phyloP scores from a whole-genome alignment of 1,139 yeast genomes.

The Waltiozyma sp. region DNA sequence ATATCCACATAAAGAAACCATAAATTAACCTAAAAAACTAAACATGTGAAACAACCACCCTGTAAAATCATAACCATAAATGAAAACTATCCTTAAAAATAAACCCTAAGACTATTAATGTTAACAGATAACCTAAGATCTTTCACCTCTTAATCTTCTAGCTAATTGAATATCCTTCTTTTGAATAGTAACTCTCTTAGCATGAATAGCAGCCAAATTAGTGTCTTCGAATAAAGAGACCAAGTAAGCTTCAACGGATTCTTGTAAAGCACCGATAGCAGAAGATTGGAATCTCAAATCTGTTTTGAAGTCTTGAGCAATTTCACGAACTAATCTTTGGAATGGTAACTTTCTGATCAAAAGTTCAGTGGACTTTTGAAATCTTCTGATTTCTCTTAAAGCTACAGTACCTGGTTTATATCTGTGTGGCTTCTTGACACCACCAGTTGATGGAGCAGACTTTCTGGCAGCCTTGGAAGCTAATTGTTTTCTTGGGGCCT shows the following conservation, averaged over 20 bases:
- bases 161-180: conserved; percentile 99
- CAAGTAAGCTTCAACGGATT: conserved; percentile 97
- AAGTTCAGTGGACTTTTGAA: conserved; percentile 95
- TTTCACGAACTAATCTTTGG: conserved; percentile 98
- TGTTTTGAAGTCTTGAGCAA: conserved; percentile 96
- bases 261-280: conserved; percentile 98
- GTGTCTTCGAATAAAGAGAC: conserved; percentile 89
- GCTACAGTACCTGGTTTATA: conserved; percentile 99
- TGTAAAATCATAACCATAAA: neutral
- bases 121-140: conserved; percentile 36
- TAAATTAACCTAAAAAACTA: neutral
- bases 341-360: conserved; percentile 96
- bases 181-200: conserved; percentile 98
- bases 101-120: neutral
- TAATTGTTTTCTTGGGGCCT: conserved; percentile 98
- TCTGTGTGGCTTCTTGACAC: conserved; percentile 99
- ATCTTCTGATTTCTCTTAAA: conserved; percentile 98
- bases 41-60: neutral
- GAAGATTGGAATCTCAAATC: conserved; percentile 98
- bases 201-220: conserved; percentile 97
- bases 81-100: neutral
- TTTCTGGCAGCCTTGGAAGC: conserved; percentile 99
- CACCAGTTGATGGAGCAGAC: conserved; percentile 96
- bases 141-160: conserved; percentile 98
- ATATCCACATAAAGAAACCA: neutral